These are phyloP conservation scores for Claviceps pusilla DNA, from an alignment of 2,329 filamentous ascomycete species.

Conservation along the genomic window DNA sequence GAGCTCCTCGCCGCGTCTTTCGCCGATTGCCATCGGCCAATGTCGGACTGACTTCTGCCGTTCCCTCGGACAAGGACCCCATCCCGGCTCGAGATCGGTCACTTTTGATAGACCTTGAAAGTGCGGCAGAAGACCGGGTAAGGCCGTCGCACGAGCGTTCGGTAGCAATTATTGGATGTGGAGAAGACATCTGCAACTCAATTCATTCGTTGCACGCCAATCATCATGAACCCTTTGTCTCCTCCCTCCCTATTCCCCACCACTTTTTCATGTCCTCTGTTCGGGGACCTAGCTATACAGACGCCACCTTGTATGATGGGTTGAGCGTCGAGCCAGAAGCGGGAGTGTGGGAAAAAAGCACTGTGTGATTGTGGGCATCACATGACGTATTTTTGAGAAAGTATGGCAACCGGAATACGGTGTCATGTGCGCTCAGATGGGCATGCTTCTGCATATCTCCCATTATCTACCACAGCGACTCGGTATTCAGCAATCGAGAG, in stretches of 20 bases:
- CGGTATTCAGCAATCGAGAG: no score
- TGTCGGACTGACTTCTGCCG: slow-evolving; percentile 9
- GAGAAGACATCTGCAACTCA: background rate
- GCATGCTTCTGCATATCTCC: no score
- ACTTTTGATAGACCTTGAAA: slow-evolving; percentile 29
- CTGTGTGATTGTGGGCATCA: slow-evolving; percentile 49
- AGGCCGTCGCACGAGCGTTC: slow-evolving; percentile 28
- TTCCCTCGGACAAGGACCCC: slow-evolving; percentile 36
- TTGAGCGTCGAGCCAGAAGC: slow-evolving; percentile 48
- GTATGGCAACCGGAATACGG: no score
- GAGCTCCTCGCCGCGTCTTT: no score
- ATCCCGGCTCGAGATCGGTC: slow-evolving; percentile 44
- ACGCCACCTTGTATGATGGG: slow-evolving; percentile 30
- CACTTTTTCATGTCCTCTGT: slow-evolving; percentile 30
- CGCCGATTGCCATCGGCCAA: background rate
- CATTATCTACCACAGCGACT: no score
- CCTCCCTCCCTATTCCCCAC: slow-evolving; percentile 4
- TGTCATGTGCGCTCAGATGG: no score
- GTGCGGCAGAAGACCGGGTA: slow-evolving; percentile 41
- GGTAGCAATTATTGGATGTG: no score
- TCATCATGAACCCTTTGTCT: slow-evolving; percentile 11
- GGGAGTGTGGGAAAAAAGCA: slow-evolving; percentile 31
- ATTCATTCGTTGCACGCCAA: slow-evolving; percentile 9
- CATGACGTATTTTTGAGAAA: slow-evolving; percentile 26
- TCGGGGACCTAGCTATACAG: no score